Evolutionary conservation across 345 rosid genomes (phyloP).

Genomic region (Eucalyptus shirleyi): DNA sequence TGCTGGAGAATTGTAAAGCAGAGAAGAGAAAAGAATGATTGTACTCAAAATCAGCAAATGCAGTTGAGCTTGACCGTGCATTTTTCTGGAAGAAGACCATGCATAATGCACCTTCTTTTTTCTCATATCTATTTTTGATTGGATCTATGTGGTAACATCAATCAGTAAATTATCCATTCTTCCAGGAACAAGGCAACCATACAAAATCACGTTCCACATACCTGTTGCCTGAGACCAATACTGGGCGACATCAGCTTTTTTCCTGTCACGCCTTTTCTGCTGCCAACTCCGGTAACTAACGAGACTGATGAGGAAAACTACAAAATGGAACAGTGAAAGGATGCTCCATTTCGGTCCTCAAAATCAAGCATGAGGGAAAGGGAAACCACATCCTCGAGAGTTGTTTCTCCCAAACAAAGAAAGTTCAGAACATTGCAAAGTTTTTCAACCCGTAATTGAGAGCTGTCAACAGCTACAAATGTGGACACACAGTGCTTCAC

Average conservation of each 20-base stretch:
- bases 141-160: background rate
- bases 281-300: background rate
- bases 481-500: constrained; percentile 26
- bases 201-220: background rate
- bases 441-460: constrained; percentile 34
- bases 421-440: constrained; percentile 35
- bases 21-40: background rate
- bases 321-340: background rate
- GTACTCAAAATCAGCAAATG: background rate
- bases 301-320: background rate
- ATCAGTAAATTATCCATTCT: background rate
- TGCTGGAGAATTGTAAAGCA: background rate
- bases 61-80: background rate
- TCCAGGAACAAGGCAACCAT: background rate
- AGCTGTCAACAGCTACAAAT: constrained; percentile 52
- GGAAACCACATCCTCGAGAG: constrained; percentile 2
- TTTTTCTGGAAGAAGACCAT: background rate
- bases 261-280: background rate
- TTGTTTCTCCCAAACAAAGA: background rate
- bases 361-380: constrained; percentile 6
- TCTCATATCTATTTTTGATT: background rate
- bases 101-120: background rate
- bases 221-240: background rate
- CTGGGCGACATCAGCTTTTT: background rate
- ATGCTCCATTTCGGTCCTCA: background rate